Conservation (phyloP, 345 rosid species). For the Syzygium oleosum region DNA sequence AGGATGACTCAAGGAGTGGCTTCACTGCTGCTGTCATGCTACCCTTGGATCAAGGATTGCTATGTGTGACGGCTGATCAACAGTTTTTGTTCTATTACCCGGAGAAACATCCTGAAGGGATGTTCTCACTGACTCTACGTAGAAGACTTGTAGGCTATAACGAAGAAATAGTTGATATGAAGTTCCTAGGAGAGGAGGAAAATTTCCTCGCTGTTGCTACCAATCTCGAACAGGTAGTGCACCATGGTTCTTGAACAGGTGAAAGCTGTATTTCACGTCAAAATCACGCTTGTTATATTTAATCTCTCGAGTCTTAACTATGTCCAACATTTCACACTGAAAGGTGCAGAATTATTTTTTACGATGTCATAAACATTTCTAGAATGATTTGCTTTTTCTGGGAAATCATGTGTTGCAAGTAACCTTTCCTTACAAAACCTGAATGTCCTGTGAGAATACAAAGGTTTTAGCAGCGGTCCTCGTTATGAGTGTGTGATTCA, state of each 20-base stretch:
- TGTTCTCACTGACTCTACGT: slow-evolving; percentile 26
- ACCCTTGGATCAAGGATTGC: slow-evolving; percentile 68
- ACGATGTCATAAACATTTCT: background rate
- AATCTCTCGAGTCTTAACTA: background rate
- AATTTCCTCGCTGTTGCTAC: slow-evolving; percentile 88
- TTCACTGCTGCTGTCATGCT: slow-evolving; percentile 61
- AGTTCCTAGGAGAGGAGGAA: slow-evolving; percentile 83
- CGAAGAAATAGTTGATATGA: slow-evolving; percentile 92
- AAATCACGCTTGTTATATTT: background rate
- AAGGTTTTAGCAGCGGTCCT: background rate
- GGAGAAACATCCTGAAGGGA: slow-evolving; percentile 33
- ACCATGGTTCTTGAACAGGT: background rate
- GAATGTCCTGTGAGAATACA: background rate
- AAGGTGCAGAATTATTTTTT: background rate
- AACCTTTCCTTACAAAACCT: background rate
- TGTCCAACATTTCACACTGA: background rate
- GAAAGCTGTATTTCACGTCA: background rate
- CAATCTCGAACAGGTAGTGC: slow-evolving; percentile 76
- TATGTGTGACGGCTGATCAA: slow-evolving; percentile 95
- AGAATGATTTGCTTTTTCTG: background rate
- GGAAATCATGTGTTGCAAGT: background rate
- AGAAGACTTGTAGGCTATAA: slow-evolving; percentile 90
- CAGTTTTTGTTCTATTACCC: slow-evolving; percentile 63
- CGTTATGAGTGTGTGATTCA: background rate
- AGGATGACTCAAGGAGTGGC: slow-evolving; percentile 59